Conservation (phyloP, 495 filamentous ascomycete genomes). For the Penicilliopsis zonata region DNA sequence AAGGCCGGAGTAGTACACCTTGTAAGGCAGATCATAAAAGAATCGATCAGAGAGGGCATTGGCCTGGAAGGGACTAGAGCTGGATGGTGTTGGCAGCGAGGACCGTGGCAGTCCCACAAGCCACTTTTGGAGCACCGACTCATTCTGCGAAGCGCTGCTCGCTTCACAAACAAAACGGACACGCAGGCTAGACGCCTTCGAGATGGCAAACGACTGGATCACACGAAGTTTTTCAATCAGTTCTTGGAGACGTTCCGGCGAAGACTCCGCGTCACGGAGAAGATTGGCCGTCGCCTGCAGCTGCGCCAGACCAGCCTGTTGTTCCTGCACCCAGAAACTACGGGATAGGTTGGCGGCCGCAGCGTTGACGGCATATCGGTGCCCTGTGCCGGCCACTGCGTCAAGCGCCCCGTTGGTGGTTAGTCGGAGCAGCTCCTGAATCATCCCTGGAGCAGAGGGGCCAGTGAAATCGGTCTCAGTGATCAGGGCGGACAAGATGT, state of each 20-base stretch:
- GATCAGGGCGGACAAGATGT: constrained; percentile 67
- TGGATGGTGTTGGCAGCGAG: constrained; percentile 22
- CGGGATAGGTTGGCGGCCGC: constrained; percentile 69
- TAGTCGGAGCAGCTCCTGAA: constrained; percentile 73
- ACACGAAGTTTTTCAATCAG: constrained; percentile 74
- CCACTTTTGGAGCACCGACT: constrained; percentile 60
- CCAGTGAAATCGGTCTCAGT: constrained; percentile 82
- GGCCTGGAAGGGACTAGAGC: constrained; percentile 17
- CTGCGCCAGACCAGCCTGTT: constrained; percentile 76
- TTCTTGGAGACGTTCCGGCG: constrained; percentile 52
- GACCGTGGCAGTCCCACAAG: constrained; percentile 43
- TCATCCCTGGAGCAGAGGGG: constrained; percentile 64
- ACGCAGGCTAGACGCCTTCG: constrained; percentile 34
- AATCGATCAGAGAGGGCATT: constrained; percentile 43
- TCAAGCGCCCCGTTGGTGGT: constrained; percentile 86
- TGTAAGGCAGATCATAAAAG: constrained; percentile 91
- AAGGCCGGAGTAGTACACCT: constrained; percentile 84
- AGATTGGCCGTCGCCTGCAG: constrained; percentile 70
- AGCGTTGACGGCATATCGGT: constrained; percentile 69
- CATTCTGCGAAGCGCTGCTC: constrained; percentile 57
- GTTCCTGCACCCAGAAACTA: constrained; percentile 58
- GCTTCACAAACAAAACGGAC: constrained; percentile 76
- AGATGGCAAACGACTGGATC: constrained; percentile 70
- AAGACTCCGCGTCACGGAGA: constrained; percentile 38
- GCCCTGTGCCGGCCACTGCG: constrained; percentile 75